Evolutionary conservation across 495 filamentous ascomycete species (phyloP), one percentile per base, ranked within the genome.

Genomic region (Annulohypoxylon stygium): DNA sequence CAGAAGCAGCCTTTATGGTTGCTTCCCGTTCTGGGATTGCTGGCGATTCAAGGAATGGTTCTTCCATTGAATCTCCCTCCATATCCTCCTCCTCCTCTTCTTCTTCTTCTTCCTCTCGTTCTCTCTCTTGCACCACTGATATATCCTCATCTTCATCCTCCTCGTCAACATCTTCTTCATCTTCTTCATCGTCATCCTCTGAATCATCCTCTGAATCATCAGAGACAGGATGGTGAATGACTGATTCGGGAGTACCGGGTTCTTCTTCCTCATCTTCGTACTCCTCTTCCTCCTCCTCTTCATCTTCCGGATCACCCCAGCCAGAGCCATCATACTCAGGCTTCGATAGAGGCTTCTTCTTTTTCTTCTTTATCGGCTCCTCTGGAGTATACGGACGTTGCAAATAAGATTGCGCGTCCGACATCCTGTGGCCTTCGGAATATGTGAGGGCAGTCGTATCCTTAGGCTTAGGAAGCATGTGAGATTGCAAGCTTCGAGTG

Each of bases 221-320:
- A 6, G 83, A 80, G 14, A 89, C 74, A 18, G 93, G 88, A 71
- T 93, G 93, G 65, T 93, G 92, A 70, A 98, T 97, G 26, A 98
- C 94, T n/a, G 96, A 98, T 33, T 96, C 93, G 9, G 94, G 93
- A 2, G 95, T 97, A 39, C 92, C 90, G 2, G 92, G 91, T 59
- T 93, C 90, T 50, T 88, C 18, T 26, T 60, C 34, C 3, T 92
- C 90, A 43, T 88, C 83, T 36, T 86, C 77, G 33, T 83, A 81
- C 16, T 81, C 78, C 43, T 80, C 81, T 25, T 59, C 30, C 4
- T 92, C 90, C 48, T 88, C 83, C 36, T 86, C 77, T 37, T 83
- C 82, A 14, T 81, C 78, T 45, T 80, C 82, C 0, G 81, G 78
- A n/a, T 83, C 86, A 36, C 86, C 83, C 82, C 87, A 89, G 4